These are phyloP conservation scores for Neoscytalidium dimidiatum DNA, from an alignment of 2,329 filamentous ascomycete genomes.

Conservation along the genomic window DNA sequence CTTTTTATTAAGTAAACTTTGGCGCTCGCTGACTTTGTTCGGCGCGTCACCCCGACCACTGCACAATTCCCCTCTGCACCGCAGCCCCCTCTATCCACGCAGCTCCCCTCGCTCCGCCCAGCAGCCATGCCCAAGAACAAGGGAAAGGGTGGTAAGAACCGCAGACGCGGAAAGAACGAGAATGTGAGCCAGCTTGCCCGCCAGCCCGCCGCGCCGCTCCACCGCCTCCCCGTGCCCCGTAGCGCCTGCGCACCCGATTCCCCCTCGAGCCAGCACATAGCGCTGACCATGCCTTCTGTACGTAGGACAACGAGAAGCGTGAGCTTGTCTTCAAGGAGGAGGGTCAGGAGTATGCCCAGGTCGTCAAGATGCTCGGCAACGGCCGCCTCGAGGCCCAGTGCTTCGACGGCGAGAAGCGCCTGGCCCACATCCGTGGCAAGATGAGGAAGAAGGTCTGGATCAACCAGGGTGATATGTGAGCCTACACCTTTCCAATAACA, in stretches of 20 bases:
- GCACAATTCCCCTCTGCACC: conserved; percentile 1
- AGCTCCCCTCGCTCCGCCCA: background rate
- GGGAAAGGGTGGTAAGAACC: conserved; percentile 90
- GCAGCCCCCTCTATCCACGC: conserved; percentile 9
- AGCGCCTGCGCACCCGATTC: background rate
- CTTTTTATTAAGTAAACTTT: background rate
- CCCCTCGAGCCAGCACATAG: background rate
- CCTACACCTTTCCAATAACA: conserved; percentile 58
- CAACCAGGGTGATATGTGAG: conserved; percentile 86
- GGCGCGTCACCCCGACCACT: background rate
- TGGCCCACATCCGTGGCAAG: conserved; percentile 89
- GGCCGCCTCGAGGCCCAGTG: conserved; percentile 89
- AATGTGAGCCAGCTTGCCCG: conserved; percentile 25
- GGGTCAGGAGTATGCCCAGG: conserved; percentile 87
- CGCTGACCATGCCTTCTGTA: background rate
- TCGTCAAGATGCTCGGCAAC: conserved; percentile 95
- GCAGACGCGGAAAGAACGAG: conserved; percentile 98
- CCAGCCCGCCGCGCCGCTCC: background rate
- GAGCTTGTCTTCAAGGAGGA: conserved; percentile 99
- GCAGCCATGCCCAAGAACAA: conserved; percentile 17
- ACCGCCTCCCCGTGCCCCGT: background rate
- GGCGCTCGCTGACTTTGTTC: background rate
- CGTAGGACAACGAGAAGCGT: conserved; percentile 88
- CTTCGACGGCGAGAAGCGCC: conserved; percentile 89
- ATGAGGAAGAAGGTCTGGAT: conserved; percentile 99